These are phyloP conservation scores for Rhodotorula toruloides DNA, from an alignment of 768 basidiomycete species.

Conservation along the genomic window DNA sequence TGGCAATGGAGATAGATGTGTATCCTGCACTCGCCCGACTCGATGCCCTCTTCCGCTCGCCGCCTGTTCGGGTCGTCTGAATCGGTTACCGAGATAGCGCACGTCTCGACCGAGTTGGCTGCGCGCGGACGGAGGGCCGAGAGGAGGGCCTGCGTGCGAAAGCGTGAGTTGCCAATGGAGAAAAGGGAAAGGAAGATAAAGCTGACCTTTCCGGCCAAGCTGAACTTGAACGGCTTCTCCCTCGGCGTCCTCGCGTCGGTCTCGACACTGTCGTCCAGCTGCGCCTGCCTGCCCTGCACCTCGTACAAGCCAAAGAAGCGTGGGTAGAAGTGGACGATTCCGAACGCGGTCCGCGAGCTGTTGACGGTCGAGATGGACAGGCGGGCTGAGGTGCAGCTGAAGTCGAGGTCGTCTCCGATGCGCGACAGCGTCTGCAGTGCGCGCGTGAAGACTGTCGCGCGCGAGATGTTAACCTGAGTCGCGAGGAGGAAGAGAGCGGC, in stretches of 20 bases:
- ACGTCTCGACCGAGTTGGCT: constrained; percentile 22
- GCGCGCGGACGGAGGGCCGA: constrained; percentile 23
- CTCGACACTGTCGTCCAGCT: neutral
- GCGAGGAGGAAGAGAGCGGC: neutral
- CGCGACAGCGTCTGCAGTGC: constrained; percentile 5
- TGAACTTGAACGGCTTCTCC: constrained; percentile 15
- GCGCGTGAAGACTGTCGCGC: constrained; percentile 13
- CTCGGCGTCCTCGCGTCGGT: neutral
- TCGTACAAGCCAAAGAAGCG: constrained; percentile 26
- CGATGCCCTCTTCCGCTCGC: neutral
- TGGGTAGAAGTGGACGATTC: constrained; percentile 22
- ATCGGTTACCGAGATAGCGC: constrained; percentile 2
- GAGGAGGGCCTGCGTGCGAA: constrained; percentile 15
- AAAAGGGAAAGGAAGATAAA: no score
- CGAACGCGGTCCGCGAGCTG: constrained; percentile 28
- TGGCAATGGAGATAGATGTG: constrained; percentile 27
- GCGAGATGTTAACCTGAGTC: neutral
- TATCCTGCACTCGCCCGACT: constrained; percentile 28
- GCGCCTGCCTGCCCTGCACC: neutral
- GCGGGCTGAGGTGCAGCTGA: neutral
- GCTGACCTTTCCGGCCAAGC: constrained; percentile 19
- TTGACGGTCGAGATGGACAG: constrained; percentile 33
- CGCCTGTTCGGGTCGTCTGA: neutral
- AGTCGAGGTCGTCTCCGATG: constrained; percentile 24
- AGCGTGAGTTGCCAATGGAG: neutral